Base-by-base conservation (phyloP, 1,284 basidiomycete genomes). In the Uromyces viciae-fabae region DNA sequence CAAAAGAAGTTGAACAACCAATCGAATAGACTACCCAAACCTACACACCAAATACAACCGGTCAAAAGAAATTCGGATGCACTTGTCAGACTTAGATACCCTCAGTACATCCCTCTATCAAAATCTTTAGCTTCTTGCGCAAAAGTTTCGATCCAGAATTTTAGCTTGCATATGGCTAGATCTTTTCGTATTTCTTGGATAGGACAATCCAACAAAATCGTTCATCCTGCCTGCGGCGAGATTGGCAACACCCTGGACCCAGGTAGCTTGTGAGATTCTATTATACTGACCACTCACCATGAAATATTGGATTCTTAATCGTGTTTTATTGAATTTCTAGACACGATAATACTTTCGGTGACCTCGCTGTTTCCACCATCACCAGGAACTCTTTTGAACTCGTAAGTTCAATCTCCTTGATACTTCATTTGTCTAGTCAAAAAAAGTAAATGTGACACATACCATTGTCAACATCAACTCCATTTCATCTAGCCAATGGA, bases 131-230 rank as follows among this genome's bases (percentile, higher is more conserved):
- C 90, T 0, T 87, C 87, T 58, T 91, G 90, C 7, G 88, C 89
- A 62, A 94, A 95, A 85, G 89, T 89, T 11, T 88, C 90, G 43
- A 87, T 90, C 66, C 88, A 90, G 9, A 96, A 98, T 87, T 91
- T 93, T 9, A 94, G 94, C 0, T 87, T 98, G 60, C 89, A 92
- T 4, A 88, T 95, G 79, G 95, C 94, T 22, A 90, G 94, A 38
- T 94, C 93, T 31, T 98, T 95, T 87, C 90, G 95, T 71, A 93
- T 92, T 5, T 91, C 93, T 1, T 98, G 94, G 94, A 94, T 85
- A 97, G 22, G 91, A 91, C 36, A 92, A 95, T 87, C 87, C 92
- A 28, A 74, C 31, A 69, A 68, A 49, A n/a, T 81, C 54, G 43
- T 81, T 38, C 60, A 64, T 33, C 69, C 72, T 31, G 56, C 66